A percentile compares a stretch with the other conserved stretches of the same genome.
Conservation (phyloP, 805 yeast genomes). For the Zygotorulaspora florentina region DNA sequence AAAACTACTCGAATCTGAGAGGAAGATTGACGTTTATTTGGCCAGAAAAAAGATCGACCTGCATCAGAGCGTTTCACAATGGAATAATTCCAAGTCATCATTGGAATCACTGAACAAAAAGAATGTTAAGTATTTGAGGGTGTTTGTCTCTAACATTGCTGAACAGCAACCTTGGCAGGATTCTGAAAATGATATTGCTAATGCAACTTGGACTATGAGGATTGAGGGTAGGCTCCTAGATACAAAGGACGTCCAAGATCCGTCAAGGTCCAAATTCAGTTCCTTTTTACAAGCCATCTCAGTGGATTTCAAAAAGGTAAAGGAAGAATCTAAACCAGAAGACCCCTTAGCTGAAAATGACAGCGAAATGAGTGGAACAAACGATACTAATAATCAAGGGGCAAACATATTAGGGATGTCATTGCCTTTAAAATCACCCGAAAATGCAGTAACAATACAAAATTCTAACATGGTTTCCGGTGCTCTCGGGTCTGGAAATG, state of each 20-base stretch:
- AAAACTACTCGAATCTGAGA: constrained; percentile 74
- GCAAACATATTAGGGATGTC: constrained; percentile 5
- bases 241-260: constrained; percentile 44
- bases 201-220: constrained; percentile 75
- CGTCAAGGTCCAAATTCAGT: constrained; percentile 60
- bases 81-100: constrained; percentile 40
- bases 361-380: constrained; percentile 12
- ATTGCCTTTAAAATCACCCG: constrained; percentile 18
- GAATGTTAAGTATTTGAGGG: constrained; percentile 59
- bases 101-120: constrained; percentile 10
- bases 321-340: constrained; percentile 5
- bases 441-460: constrained; percentile 29
- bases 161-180: constrained; percentile 89
- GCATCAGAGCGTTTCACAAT: constrained; percentile 59
- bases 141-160: constrained; percentile 75
- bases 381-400: neutral
- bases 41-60: constrained; percentile 81
- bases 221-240: constrained; percentile 81
- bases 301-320: constrained; percentile 55
- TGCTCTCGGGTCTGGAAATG: neutral
- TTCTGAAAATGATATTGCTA: constrained; percentile 27
- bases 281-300: constrained; percentile 79
- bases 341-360: constrained; percentile 11
- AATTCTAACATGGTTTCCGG: neutral
- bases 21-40: constrained; percentile 70